Evolutionary conservation across 257 asterid genomes (phyloP).

Genomic region (Nicotiana sylvestris): DNA sequence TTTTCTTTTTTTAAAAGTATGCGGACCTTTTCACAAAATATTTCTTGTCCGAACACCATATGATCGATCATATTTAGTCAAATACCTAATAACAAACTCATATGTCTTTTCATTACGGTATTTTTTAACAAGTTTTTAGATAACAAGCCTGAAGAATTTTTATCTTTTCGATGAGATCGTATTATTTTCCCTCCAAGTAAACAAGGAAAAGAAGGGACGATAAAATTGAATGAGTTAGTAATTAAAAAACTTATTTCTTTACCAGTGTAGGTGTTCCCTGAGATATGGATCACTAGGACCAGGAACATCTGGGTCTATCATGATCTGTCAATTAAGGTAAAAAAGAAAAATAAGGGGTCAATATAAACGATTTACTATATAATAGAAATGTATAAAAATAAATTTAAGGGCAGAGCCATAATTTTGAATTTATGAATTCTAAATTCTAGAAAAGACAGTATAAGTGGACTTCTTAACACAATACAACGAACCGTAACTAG

Average conservation of each 20-base stretch:
- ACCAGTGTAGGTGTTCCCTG: slow-evolving; percentile 46
- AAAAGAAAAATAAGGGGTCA: background rate
- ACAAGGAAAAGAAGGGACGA: background rate
- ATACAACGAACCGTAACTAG: too few relatives aligned
- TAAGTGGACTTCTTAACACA: too few relatives aligned
- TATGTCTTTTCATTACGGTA: too few relatives aligned
- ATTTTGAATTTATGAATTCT: too few relatives aligned
- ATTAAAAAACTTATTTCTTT: background rate
- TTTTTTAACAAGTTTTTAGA: too few relatives aligned
- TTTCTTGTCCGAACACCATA: background rate
- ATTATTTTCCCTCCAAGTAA: background rate
- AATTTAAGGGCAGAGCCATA: too few relatives aligned
- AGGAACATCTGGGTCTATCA: slow-evolving; percentile 49
- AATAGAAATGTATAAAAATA: background rate
- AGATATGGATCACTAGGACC: slow-evolving; percentile 51
- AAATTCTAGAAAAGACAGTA: too few relatives aligned
- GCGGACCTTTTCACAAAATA: background rate
- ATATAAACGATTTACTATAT: background rate
- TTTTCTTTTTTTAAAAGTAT: background rate
- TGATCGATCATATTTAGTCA: too few relatives aligned
- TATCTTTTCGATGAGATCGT: too few relatives aligned
- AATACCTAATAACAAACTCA: too few relatives aligned
- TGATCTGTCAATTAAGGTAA: slow-evolving; percentile 19
- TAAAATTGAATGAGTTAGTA: background rate
- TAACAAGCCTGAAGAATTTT: too few relatives aligned